Base-by-base conservation (phyloP, 2,329 filamentous ascomycete species). In the Curvularia spicifera region DNA sequence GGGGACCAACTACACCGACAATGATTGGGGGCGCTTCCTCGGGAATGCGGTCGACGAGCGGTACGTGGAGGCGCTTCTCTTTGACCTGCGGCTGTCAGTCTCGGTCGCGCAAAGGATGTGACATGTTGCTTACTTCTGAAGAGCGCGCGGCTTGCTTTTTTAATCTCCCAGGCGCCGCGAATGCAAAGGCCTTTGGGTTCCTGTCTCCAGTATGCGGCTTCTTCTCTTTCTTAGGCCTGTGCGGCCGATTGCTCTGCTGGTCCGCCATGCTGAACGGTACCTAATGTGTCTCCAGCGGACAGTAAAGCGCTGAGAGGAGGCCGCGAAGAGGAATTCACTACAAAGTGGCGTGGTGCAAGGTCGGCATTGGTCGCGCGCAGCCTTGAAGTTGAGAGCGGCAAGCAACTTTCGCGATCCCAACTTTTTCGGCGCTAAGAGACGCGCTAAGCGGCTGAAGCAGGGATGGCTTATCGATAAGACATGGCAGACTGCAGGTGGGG, bases 41-140 rank as follows among this genome's bases (percentile, higher is more conserved):
- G 65, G 95, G 94, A 28, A 98, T 83, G 67, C 96, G 89, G 82
- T 99, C 95, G 80, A 98, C 91, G 76, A 97, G 90, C 44, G 95
- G 95, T 18, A 99, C 95, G 83, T 99, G 96, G 39, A 98, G 84
- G 59, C 94, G 87, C 80, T 96, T 97, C 80, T 99, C 96, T 84
- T 92, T 95, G 78, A 97, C 88, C 90, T 93, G 72, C 12, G 5
- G 0, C 15, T 42, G 40, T 71, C 39, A 71, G 62, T 29, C 37
- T 50, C 20, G 10, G 2, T 24, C 22, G 40, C 3, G 18, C 1
- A n/a, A 6, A n/a, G 44, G 9, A 10, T 13, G 3, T 15, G 0
- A 3, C 1, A 3, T 8, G 9, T 18, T 4, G 5, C 81, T 28
- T 80, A 89, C 88, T 84, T 91, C 89, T 71, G 88, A 84, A 58